Base-by-base conservation (phyloP, 73 alveolate genomes). In the Durusdinium trenchii region DNA sequence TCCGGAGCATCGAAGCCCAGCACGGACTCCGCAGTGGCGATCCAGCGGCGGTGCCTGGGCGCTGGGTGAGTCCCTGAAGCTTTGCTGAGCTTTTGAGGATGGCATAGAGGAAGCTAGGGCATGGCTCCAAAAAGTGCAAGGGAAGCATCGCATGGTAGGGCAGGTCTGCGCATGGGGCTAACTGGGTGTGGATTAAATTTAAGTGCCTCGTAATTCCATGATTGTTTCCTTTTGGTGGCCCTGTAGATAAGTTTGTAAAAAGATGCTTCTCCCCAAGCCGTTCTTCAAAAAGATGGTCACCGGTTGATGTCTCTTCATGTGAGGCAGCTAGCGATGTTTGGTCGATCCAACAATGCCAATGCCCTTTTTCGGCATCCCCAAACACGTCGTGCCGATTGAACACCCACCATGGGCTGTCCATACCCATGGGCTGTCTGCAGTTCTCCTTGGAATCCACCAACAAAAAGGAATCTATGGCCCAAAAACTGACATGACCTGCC, bases 21-120 rank as follows among this genome's bases (percentile, higher is more conserved):
- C 46, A 42, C 90, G n/a, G 67, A 43, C 96, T 64, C 1, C 57
- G 98, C 90, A 2, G 90, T 45, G 35, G 76, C 26, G 54, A 81
- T 78, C 98, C 98, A 91, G n/a, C 2, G 16, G 40, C 98, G 98
- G 14, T 10, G n/a, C 98, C 98, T 91, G 85, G 51, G 60, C 54
- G 46, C 28, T 71, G 16, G 78, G 38, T 62, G 43, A 23, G 43
- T 40, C 78, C 16, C 20, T 5, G 38, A 40, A 23, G 78, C 42
- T 71, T 47, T 35, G 78, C 6, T 9, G 78, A 75, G 35, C 52
- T 16, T 32, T 38, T 43, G 45, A 76, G 35, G 45, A 36, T 76
- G 45, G 86, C 51, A 40, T 16, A 14, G 54, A 20, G 6, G 3
- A 30, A 20, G 7, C 48, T 2, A 20, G 12, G 57, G 52, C 57